Evolutionary conservation across 1,139 yeast species (phyloP).

Genomic region (Saccharomyces pastorianus): DNA sequence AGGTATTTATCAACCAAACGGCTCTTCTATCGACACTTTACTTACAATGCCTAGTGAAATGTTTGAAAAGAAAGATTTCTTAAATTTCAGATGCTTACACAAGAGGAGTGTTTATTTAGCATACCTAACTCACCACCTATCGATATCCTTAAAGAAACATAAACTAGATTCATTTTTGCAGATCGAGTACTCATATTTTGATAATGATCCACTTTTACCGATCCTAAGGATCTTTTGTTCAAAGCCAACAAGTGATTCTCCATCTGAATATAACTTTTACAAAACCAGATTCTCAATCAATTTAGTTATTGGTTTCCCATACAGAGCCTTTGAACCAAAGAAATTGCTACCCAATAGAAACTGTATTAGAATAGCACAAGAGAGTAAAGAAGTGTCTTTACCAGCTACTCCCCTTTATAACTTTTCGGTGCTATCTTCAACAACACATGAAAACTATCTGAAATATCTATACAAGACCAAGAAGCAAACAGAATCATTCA

Average conservation of each 20-base stretch:
- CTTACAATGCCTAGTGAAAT: conserved; percentile 70
- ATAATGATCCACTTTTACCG: conserved; percentile 62
- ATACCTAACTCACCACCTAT: conserved; percentile 58
- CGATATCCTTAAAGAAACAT: conserved; percentile 46
- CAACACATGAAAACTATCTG: conserved; percentile 60
- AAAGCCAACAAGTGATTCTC: conserved; percentile 14
- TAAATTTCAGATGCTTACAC: conserved; percentile 82
- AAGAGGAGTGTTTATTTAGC: conserved; percentile 85
- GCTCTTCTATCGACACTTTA: conserved; percentile 66
- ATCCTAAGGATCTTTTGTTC: conserved; percentile 45
- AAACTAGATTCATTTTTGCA: conserved; percentile 40
- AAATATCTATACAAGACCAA: conserved; percentile 69
- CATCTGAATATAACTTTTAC: conserved; percentile 44
- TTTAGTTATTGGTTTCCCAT: conserved; percentile 65
- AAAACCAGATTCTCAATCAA: conserved; percentile 68
- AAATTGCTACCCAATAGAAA: conserved; percentile 73
- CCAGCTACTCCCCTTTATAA: conserved; percentile 59
- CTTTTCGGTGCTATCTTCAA: conserved; percentile 63
- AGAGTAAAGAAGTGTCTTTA: conserved; percentile 50
- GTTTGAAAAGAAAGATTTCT: conserved; percentile 79
- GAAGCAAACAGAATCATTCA: conserved; percentile 70
- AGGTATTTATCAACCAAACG: conserved; percentile 55
- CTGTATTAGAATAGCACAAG: conserved; percentile 61
- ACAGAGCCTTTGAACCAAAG: conserved; percentile 59
- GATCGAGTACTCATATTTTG: conserved; percentile 54